Conservation (phyloP, 2,329 filamentous ascomycete species). For the Lanzia echinophila region DNA sequence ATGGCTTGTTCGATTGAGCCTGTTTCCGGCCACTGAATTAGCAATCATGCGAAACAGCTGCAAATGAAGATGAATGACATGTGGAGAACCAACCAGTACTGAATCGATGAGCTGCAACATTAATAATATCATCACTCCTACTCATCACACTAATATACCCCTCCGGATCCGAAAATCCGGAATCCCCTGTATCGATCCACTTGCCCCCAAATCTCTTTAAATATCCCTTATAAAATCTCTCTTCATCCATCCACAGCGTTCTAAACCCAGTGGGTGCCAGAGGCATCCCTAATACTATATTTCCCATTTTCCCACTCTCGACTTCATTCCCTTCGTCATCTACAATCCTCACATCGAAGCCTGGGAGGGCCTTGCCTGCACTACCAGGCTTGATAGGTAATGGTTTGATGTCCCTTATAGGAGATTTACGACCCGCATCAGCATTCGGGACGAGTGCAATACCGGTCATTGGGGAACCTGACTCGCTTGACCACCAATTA, state of each 20-base stretch:
- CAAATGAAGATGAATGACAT: background rate
- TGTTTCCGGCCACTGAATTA: no score
- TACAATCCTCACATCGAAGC: slow-evolving; percentile 80
- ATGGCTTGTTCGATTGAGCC: slow-evolving; percentile 89
- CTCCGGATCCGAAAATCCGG: slow-evolving; percentile 75
- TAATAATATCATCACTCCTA: slow-evolving; percentile 77
- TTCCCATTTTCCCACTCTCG: slow-evolving; percentile 71
- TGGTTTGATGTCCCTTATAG: slow-evolving; percentile 35
- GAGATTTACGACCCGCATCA: slow-evolving; percentile 45
- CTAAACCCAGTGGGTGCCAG: slow-evolving; percentile 82
- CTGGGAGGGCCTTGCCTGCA: slow-evolving; percentile 85
- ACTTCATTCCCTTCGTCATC: slow-evolving; percentile 73
- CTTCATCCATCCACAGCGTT: slow-evolving; percentile 78
- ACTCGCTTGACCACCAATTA: slow-evolving; percentile 71
- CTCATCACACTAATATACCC: slow-evolving; percentile 61
- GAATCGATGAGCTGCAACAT: slow-evolving; percentile 88
- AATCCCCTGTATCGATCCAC: slow-evolving; percentile 89
- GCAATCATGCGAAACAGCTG: background rate
- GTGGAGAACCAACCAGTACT: slow-evolving; percentile 61
- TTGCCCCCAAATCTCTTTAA: slow-evolving; percentile 71
- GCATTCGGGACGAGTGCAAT: slow-evolving; percentile 57
- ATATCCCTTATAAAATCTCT: slow-evolving; percentile 80
- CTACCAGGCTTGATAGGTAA: slow-evolving; percentile 71
- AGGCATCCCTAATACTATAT: slow-evolving; percentile 79
- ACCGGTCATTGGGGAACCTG: slow-evolving; percentile 61